Evolutionary conservation across 306 rosid species (phyloP).

Genomic region (Glycine tomentella): DNA sequence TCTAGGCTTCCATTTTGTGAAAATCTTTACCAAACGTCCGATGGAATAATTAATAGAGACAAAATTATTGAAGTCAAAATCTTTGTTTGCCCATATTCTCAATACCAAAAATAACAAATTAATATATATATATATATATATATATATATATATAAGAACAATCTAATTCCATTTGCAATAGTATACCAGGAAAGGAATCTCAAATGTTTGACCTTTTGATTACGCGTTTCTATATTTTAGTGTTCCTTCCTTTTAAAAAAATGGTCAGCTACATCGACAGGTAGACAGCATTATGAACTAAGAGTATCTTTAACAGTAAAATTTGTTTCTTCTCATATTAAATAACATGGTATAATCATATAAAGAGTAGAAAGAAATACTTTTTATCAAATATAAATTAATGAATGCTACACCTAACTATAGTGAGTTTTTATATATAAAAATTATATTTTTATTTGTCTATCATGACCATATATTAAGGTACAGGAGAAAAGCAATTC

Average conservation of each 20-base stretch:
- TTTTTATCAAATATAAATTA: background rate
- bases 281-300: background rate
- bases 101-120: background rate
- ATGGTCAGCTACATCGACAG: background rate
- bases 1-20: background rate
- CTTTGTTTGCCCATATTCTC: slow-evolving; percentile 29
- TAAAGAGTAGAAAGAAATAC: background rate
- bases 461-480: too few species aligned
- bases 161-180: background rate
- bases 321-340: background rate
- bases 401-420: too few species aligned
- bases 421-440: too few species aligned
- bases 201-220: slow-evolving; percentile 21
- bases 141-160: too few species aligned
- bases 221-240: background rate
- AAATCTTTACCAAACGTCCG: background rate
- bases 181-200: slow-evolving; percentile 29
- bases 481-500: too few species aligned
- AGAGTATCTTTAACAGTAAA: background rate
- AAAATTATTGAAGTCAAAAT: slow-evolving; percentile 36
- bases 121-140: slow-evolving; percentile 41
- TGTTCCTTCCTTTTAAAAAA: background rate
- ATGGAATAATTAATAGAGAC: slow-evolving; percentile 8
- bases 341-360: background rate
- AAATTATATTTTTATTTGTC: too few species aligned